Evolutionary conservation across 176 grass and related monocot genomes (phyloP).

Genomic region (Oryza rufipogon): DNA sequence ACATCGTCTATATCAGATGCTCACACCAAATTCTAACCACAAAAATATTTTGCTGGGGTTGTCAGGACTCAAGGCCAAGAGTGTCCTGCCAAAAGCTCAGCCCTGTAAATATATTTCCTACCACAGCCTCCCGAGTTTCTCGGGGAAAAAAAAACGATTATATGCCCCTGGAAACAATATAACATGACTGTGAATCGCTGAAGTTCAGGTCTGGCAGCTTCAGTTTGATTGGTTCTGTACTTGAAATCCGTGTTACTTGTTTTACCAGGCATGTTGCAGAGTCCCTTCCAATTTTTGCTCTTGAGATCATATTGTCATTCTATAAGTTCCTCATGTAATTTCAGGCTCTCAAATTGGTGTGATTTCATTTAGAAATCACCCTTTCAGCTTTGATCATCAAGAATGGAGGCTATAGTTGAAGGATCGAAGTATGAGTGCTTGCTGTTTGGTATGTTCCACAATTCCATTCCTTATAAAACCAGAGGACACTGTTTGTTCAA

Average conservation of each 20-base stretch:
- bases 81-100: not conserved
- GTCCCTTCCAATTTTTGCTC: constrained; percentile 8
- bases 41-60: constrained; percentile 16
- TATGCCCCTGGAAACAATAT: constrained; percentile 7
- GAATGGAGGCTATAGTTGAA: constrained; percentile 50
- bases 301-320: not conserved
- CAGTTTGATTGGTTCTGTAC: constrained; percentile 1
- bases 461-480: not conserved
- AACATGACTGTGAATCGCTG: not conserved
- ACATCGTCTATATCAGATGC: not conserved
- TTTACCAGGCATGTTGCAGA: not conserved
- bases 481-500: not conserved
- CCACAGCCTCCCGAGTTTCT: not conserved
- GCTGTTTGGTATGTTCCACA: constrained; percentile 57
- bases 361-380: not conserved
- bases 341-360: not conserved
- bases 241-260: not conserved
- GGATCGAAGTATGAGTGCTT: constrained; percentile 70
- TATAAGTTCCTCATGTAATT: not conserved
- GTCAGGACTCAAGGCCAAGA: not conserved
- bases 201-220: not conserved
- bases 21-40: not conserved
- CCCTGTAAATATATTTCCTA: not conserved
- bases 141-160: not conserved
- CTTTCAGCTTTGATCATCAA: constrained; percentile 9